A percentile compares a stretch with the other conserved stretches of the same genome.
phyloP scores from a whole-genome alignment of 2,329 filamentous ascomycete species.

The Decorospora gaudefroyi region DNA sequence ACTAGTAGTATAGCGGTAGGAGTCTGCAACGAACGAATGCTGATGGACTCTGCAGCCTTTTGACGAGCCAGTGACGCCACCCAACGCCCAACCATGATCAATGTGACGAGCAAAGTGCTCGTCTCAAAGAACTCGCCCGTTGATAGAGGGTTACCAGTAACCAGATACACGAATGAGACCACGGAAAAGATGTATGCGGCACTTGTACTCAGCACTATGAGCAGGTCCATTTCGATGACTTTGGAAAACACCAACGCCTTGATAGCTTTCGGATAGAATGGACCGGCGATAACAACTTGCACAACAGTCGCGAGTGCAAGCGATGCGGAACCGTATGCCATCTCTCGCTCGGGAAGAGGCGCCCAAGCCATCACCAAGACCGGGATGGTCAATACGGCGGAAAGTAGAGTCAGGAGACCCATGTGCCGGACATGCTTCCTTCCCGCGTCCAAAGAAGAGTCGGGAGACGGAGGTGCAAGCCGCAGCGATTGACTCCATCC shows the following conservation, averaged over 20 bases:
- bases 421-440: constrained; percentile 60
- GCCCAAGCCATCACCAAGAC: constrained; percentile 70
- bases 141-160: constrained; percentile 44
- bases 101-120: constrained; percentile 59
- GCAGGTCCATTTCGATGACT: constrained; percentile 69
- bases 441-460: constrained; percentile 57
- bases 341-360: constrained; percentile 53
- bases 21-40: constrained; percentile 61
- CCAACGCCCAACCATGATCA: constrained; percentile 58
- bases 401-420: constrained; percentile 47
- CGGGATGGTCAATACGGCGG: constrained; percentile 48
- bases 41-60: constrained; percentile 57
- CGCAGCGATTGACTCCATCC: constrained; percentile 30
- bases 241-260: constrained; percentile 63
- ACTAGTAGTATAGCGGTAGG: constrained; percentile 57
- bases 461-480: constrained; percentile 55
- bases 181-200: constrained; percentile 35
- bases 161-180: constrained; percentile 52
- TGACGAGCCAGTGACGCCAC: constrained; percentile 55
- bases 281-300: constrained; percentile 65
- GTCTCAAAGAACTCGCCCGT: constrained; percentile 60
- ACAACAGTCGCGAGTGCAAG: constrained; percentile 68
- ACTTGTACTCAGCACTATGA: constrained; percentile 8
- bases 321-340: constrained; percentile 60
- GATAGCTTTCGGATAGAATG: constrained; percentile 69